Conservation (phyloP, 2,329 filamentous ascomycete genomes). For the Sphaerulina populicola region DNA sequence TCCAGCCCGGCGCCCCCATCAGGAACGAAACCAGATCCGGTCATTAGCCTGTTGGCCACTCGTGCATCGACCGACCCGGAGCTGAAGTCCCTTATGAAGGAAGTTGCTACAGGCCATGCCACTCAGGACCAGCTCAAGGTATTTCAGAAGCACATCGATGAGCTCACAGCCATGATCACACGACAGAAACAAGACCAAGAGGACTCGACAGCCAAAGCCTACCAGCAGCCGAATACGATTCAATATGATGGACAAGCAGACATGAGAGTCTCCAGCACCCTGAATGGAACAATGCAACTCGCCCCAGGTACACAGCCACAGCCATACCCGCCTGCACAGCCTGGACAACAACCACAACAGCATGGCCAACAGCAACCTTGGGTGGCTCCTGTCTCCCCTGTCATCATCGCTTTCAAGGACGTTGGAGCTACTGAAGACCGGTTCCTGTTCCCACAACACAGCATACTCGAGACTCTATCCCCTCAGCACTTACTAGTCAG, state of each 20-base stretch:
- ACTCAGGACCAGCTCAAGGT: slow-evolving; percentile 61
- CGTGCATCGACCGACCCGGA: slow-evolving; percentile 64
- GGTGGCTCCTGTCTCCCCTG: slow-evolving; percentile 43
- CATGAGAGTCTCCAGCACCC: background rate
- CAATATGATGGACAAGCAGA: slow-evolving; percentile 22
- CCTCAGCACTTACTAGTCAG: slow-evolving; percentile 56
- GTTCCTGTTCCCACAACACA: slow-evolving; percentile 70
- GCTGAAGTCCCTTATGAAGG: slow-evolving; percentile 71
- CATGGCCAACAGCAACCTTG: slow-evolving; percentile 24
- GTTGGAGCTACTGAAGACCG: slow-evolving; percentile 59
- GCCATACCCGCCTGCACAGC: slow-evolving; percentile 10
- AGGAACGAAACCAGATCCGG: slow-evolving; percentile 52
- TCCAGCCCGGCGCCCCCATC: slow-evolving; percentile 12
- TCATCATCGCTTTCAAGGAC: slow-evolving; percentile 57
- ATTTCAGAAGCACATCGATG: slow-evolving; percentile 74
- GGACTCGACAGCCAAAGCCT: slow-evolving; percentile 11
- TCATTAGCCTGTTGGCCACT: slow-evolving; percentile 71
- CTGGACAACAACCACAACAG: slow-evolving; percentile 2
- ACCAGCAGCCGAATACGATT: slow-evolving; percentile 15
- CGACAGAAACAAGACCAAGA: slow-evolving; percentile 33
- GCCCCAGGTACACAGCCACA: slow-evolving; percentile 6
- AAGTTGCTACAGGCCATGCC: slow-evolving; percentile 68
- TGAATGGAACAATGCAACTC: slow-evolving; percentile 9
- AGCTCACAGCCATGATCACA: slow-evolving; percentile 53
- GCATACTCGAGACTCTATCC: slow-evolving; percentile 60